phyloP scores from a whole-genome alignment of 1,284 basidiomycete species.

The Xerocomus amazonicus region DNA sequence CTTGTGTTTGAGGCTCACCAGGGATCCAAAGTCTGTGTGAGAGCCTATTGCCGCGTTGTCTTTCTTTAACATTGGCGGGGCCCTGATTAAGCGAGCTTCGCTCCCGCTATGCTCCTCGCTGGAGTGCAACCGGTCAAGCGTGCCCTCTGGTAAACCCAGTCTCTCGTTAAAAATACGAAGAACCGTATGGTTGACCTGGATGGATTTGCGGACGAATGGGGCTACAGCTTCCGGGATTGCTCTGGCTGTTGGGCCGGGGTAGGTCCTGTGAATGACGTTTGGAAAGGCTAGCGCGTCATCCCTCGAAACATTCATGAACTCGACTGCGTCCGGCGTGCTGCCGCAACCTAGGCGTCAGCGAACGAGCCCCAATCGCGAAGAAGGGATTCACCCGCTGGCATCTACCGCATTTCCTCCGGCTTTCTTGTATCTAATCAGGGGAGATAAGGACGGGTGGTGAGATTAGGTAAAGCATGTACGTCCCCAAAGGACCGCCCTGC shows the following conservation, averaged over 20 bases:
- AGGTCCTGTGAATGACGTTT: conserved; percentile 45
- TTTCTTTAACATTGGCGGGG: conserved; percentile 36
- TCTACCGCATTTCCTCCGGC: conserved; percentile 61
- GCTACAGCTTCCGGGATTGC: conserved; percentile 47
- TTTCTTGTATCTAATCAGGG: conserved; percentile 55
- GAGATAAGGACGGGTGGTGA: not conserved
- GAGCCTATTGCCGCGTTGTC: conserved; percentile 39
- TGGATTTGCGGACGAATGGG: conserved; percentile 57
- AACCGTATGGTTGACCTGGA: conserved; percentile 52
- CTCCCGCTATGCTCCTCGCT: conserved; percentile 50
- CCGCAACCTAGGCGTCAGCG: not conserved
- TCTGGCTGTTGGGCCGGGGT: conserved; percentile 50
- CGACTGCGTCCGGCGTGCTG: conserved; percentile 46
- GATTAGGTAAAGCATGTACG: not conserved
- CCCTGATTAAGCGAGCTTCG: conserved; percentile 57
- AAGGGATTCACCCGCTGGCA: conserved; percentile 43
- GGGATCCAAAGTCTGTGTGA: conserved; percentile 57
- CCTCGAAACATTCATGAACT: conserved; percentile 66
- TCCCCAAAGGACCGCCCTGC: conserved; percentile 61
- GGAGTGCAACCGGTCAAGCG: conserved; percentile 46
- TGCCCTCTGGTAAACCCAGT: conserved; percentile 52
- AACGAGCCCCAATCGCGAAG: not conserved
- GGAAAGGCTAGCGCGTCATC: conserved; percentile 64
- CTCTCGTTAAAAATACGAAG: conserved; percentile 54
- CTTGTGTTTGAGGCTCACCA: conserved; percentile 29